A percentile compares a stretch with the other conserved stretches of the same genome.
phyloP scores from a whole-genome alignment of 2,329 filamentous ascomycete genomes.

The Xylaria polymorpha region DNA sequence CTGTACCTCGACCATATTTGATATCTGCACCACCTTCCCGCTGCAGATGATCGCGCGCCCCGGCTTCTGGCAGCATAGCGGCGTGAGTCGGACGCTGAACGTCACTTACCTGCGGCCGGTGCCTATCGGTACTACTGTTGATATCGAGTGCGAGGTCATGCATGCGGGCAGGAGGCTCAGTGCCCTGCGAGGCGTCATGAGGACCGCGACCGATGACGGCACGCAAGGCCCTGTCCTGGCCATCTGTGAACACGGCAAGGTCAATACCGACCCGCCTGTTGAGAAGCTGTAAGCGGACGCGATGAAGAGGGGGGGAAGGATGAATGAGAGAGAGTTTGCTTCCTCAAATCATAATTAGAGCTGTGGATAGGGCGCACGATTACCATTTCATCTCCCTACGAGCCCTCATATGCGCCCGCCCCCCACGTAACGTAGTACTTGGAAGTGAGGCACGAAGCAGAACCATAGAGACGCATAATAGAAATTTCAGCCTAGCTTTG shows the following conservation, averaged over 20 bases:
- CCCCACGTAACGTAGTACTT: background rate
- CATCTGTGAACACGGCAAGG: constrained; percentile 66
- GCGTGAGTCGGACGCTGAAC: constrained; percentile 73
- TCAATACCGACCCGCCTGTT: constrained; percentile 58
- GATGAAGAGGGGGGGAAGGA: too few relatives aligned
- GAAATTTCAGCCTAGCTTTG: too few relatives aligned
- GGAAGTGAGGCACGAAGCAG: background rate
- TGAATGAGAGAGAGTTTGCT: background rate
- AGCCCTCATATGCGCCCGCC: background rate
- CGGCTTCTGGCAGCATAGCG: constrained; percentile 70
- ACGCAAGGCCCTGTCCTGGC: constrained; percentile 57
- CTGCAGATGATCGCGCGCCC: constrained; percentile 66
- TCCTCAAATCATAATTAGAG: background rate
- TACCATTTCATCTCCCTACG: background rate
- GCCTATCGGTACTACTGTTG: constrained; percentile 58
- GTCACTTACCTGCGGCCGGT: constrained; percentile 75
- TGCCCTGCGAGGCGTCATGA: constrained; percentile 60
- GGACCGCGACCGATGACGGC: constrained; percentile 51
- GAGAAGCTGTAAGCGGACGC: constrained; percentile 33
- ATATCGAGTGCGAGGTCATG: constrained; percentile 60
- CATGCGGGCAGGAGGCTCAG: constrained; percentile 59
- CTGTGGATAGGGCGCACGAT: background rate
- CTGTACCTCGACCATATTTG: constrained; percentile 74
- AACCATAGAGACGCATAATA: too few relatives aligned
- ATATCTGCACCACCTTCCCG: constrained; percentile 71